These are phyloP conservation scores for Heterobasidion parviporum DNA, from an alignment of 1,284 basidiomycete genomes.

Conservation along the genomic window DNA sequence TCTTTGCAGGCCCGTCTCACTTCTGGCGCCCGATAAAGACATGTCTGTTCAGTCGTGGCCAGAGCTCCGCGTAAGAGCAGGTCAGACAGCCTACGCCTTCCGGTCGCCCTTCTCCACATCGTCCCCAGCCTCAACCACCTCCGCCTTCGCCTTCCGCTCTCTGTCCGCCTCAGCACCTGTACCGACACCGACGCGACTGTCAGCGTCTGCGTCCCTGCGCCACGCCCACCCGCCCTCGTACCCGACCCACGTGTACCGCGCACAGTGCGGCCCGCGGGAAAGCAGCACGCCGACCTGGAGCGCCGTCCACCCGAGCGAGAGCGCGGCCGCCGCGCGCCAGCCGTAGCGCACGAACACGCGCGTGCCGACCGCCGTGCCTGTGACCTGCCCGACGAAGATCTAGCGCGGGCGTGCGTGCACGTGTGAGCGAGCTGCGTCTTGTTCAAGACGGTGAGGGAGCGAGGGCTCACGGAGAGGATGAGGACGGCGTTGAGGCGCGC, in stretches of 20 bases:
- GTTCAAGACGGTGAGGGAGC: conserved; percentile 29
- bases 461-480: conserved; percentile 31
- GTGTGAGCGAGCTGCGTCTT: not conserved
- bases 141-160: too few species aligned
- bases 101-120: too few species aligned
- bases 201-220: conserved; percentile 9
- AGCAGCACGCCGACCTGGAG: conserved; percentile 31
- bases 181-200: too few species aligned
- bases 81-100: too few species aligned
- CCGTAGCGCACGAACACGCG: conserved; percentile 41
- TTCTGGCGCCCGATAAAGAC: too few species aligned
- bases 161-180: too few species aligned
- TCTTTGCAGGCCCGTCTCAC: too few species aligned
- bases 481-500: conserved; percentile 44
- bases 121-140: too few species aligned
- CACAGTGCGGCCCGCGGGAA: conserved; percentile 32
- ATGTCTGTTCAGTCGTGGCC: too few species aligned
- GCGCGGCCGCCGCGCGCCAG: conserved; percentile 39
- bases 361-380: conserved; percentile 44
- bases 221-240: conserved; percentile 24
- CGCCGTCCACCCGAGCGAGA: conserved; percentile 38
- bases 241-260: conserved; percentile 29
- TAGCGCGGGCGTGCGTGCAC: conserved; percentile 8
- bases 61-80: too few species aligned
- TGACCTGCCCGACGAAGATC: conserved; percentile 35